A percentile compares a stretch with the other conserved stretches of the same genome.
phyloP scores from a whole-genome alignment of 257 asterid species.

The Solanum sparsipilum region DNA sequence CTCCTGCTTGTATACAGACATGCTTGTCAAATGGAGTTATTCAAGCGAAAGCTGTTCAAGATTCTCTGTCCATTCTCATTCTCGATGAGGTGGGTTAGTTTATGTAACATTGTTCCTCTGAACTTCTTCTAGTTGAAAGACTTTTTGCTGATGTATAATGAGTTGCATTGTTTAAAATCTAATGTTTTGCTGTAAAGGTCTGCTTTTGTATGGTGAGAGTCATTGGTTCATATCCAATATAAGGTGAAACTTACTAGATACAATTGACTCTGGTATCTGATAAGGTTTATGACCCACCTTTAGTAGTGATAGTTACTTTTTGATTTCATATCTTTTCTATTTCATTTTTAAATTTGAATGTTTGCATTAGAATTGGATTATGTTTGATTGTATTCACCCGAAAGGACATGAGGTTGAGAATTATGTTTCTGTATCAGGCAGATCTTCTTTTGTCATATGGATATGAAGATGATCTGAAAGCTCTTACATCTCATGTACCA shows the following conservation, averaged over 20 bases:
- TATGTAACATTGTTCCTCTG: neutral
- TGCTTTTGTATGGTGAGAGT: neutral
- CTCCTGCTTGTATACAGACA: constrained; percentile 76
- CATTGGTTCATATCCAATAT: neutral
- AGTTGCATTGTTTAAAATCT: neutral
- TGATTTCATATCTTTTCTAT: neutral
- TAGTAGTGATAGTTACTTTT: neutral
- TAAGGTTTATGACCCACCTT: neutral
- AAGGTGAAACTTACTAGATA: neutral
- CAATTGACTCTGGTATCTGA: neutral
- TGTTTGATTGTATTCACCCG: neutral
- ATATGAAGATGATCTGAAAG: constrained; percentile 78
- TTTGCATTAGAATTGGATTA: neutral
- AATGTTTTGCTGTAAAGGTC: neutral
- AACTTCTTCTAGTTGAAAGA: neutral
- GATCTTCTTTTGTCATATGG: constrained; percentile 94
- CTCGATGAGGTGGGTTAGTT: constrained; percentile 76
- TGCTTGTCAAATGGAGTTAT: constrained; percentile 51
- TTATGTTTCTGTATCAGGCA: constrained; percentile 48
- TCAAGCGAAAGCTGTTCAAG: constrained; percentile 60
- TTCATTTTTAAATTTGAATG: neutral
- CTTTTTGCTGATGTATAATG: neutral
- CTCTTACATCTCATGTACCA: constrained; percentile 69
- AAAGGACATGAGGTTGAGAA: neutral
- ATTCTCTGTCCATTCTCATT: constrained; percentile 71